Base-by-base conservation (phyloP, 768 basidiomycete species). In the Neoboletus magnificus region DNA sequence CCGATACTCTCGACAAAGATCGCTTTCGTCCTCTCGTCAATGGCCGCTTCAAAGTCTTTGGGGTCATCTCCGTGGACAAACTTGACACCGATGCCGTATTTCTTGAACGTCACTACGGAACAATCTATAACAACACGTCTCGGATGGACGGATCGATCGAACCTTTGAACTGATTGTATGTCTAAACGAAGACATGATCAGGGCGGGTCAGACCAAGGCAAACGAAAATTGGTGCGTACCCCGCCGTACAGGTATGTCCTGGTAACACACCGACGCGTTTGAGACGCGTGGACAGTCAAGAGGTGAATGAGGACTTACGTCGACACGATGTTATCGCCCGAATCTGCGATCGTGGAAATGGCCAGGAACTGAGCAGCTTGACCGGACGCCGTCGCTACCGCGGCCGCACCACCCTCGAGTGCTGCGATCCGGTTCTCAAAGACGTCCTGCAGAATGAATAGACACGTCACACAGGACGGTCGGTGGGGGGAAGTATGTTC, bases 111-210 rank as follows among this genome's bases (percentile, higher is more conserved):
- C 7, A 82, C 83, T 83, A 46, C 37, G 30, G 37, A 5, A 15
- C 23, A 3, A 32, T 29, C 3, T 9, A 30, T 37, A 18, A 43
- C 13, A 32, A 25, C 2, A 12, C 3, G 43, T 10, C 13, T 18
- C 1, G 11, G 4, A 39, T 20, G 25, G 11, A 40, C 1, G 16
- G 18, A 18, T 2, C 20, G 33, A 5, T 12, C 56, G 7, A 45
- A 78, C 83, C 79, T 73, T 85, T 86, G 71, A 87, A 80, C 59
- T 83, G 84, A 54, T 82, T 84, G 67, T 82, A 86, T 2, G 82
- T 85, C 81, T 80, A 47, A 39, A 44, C 13, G 22, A 20, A 18
- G 23, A 44, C 15, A n/a, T 39, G 1, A 29, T 62, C 39, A 56
- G 41, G n/a, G 41, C 7, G 2, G 4, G 20, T 50, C 20, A 44